Conservation (phyloP, 768 basidiomycete genomes). For the Tylopilus felleus region DNA sequence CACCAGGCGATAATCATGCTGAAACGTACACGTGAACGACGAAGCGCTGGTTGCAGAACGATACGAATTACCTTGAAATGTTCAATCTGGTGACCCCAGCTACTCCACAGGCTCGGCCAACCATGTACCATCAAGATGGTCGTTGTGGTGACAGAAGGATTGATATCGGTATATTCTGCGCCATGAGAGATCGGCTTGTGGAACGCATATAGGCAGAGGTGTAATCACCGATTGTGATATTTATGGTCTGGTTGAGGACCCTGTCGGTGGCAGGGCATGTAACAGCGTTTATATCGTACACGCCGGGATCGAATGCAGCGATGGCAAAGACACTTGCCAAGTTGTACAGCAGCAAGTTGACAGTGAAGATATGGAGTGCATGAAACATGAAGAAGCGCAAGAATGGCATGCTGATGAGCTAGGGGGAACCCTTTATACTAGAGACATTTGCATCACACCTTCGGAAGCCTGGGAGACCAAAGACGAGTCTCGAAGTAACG, state of each 20-base stretch:
- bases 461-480: neutral
- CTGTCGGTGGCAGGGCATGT: conserved; percentile 44
- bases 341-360: neutral
- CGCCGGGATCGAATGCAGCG: conserved; percentile 36
- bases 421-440: conserved; percentile 1
- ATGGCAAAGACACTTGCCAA: neutral
- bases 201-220: conserved; percentile 6
- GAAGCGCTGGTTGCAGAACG: too few relatives aligned
- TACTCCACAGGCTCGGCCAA: conserved; percentile 76
- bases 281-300: conserved; percentile 34
- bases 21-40: neutral
- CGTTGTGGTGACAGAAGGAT: conserved; percentile 42
- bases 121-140: conserved; percentile 72
- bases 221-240: conserved; percentile 46
- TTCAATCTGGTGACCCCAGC: conserved; percentile 69
- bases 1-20: conserved; percentile 62
- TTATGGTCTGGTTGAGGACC: conserved; percentile 27
- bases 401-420: neutral
- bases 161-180: conserved; percentile 59
- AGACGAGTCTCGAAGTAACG: neutral
- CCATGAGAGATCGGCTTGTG: neutral
- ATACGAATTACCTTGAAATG: conserved; percentile 50
- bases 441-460: neutral
- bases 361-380: neutral
- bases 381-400: neutral